phyloP scores from a whole-genome alignment of 139 green algal genomes.

The Tetradesmus lagerheimii region DNA sequence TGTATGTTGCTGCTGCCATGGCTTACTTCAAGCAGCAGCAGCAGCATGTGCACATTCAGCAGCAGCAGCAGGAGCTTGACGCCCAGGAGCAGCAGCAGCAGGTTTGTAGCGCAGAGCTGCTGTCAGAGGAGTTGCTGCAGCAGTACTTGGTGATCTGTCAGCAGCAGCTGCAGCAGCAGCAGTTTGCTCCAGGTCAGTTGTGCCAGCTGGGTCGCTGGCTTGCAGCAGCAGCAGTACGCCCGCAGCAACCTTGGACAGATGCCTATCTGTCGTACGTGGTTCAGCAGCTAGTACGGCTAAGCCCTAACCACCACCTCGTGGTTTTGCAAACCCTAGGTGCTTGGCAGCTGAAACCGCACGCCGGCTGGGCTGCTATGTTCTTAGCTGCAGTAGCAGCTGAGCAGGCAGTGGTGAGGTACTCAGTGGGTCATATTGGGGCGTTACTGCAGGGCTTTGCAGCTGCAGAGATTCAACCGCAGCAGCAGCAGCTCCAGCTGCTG shows the following conservation, averaged over 20 bases:
- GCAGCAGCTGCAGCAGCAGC: constrained; percentile 32
- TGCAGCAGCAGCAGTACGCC: constrained; percentile 15
- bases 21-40: constrained; percentile 37
- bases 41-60: not conserved
- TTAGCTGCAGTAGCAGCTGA: constrained; percentile 28
- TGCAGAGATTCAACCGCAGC: constrained; percentile 31
- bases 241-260: constrained; percentile 24
- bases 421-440: constrained; percentile 14
- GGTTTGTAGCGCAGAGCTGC: not conserved
- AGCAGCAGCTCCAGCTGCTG: constrained; percentile 28
- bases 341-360: not conserved
- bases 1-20: constrained; percentile 45
- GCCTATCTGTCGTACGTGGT: constrained; percentile 32
- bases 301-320: constrained; percentile 6
- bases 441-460: constrained; percentile 22
- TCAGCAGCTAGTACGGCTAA: constrained; percentile 33
- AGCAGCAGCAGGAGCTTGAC: not conserved
- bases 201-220: constrained; percentile 41
- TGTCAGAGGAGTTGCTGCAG: not conserved
- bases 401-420: not conserved
- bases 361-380: constrained; percentile 40
- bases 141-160: constrained; percentile 13
- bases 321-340: constrained; percentile 18
- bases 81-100: constrained; percentile 27
- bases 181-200: constrained; percentile 34